Base-by-base conservation (phyloP, 2,329 filamentous ascomycete genomes). In the Ophiocordyceps sinensis region DNA sequence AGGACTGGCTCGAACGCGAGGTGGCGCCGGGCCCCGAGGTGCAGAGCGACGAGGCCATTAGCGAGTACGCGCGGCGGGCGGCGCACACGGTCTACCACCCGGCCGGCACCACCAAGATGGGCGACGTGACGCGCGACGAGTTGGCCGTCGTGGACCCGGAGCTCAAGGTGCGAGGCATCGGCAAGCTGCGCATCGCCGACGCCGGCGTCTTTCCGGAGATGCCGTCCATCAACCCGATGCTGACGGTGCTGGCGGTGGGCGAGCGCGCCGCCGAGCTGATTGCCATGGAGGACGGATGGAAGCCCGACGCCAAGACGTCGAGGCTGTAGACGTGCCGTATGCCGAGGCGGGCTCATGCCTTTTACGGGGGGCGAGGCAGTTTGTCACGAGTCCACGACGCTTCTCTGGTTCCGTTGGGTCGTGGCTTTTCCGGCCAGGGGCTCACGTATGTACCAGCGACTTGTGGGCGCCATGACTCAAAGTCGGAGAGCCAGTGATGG, bases 1-100 rank as follows among this genome's bases (percentile, higher is more conserved):
- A 78, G 59, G 70, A 79, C 54, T 91, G 85, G 83, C 78, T 91
- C 60, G 85, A 85, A 67, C 73, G 75, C 42, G 85, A 91, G 64
- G 78, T 86, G 44, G 84, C 85, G 0, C 85, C 85, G 0, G 85
- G 85, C 4, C 82, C 80, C 12, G 66, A 72, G 32, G 62, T 85
- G 34, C 76, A 84, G 58, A 79, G 77, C 7, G 85, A 94, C 55
- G 85, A 88, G 61, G 81, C 82, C 42, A 71, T 94, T 9, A 80
- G 73, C 58, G 79, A 87, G 64, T 94, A 94, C 59, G 86, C 82
- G 30, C 75, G 86, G 37, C 74, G 77, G 37, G 86, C 74, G 5
- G 85, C 85, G 5, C 86, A 94, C 61, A 94, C 86, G 2, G 85
- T 94, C 28, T 94, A 94, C 63, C 86, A 94, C 62, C 86, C 86